phyloP scores from a whole-genome alignment of 2,329 filamentous ascomycete species.

The Cercospora sojina region DNA sequence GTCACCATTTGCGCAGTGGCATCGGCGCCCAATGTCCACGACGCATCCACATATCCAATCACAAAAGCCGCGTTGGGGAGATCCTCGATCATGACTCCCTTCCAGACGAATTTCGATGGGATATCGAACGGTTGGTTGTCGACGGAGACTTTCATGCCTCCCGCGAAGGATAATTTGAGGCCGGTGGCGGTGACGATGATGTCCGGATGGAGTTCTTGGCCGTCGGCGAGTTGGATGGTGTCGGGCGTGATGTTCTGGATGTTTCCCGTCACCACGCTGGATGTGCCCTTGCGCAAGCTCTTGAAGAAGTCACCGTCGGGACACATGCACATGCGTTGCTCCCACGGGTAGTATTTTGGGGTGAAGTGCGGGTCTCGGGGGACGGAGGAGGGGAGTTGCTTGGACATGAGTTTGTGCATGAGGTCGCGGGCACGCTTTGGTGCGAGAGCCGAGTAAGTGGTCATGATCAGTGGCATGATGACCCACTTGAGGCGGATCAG shows the following conservation, averaged over 20 bases:
- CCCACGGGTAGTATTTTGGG: constrained; percentile 55
- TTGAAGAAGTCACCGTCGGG: constrained; percentile 61
- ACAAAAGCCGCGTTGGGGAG: constrained; percentile 61
- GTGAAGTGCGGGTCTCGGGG: constrained; percentile 43
- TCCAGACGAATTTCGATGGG: constrained; percentile 58
- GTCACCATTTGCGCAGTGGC: constrained; percentile 51
- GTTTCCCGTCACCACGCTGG: constrained; percentile 55
- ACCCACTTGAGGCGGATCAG: constrained; percentile 41
- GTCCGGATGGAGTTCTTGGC: constrained; percentile 54
- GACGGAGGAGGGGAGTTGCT: constrained; percentile 50
- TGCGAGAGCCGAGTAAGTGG: constrained; percentile 36
- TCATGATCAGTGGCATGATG: constrained; percentile 38
- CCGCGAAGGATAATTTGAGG: constrained; percentile 56
- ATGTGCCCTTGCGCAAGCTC: constrained; percentile 51
- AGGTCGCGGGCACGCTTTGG: constrained; percentile 34
- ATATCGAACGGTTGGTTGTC: constrained; percentile 52
- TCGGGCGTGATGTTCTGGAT: constrained; percentile 53
- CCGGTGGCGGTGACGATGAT: constrained; percentile 67
- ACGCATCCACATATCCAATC: constrained; percentile 60
- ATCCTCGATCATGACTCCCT: constrained; percentile 60
- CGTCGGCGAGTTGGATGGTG: constrained; percentile 48
- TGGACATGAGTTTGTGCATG: constrained; percentile 47
- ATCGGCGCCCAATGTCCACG: constrained; percentile 62
- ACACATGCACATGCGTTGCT: constrained; percentile 74
- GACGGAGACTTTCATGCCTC: constrained; percentile 48